Evolutionary conservation across 192 early-diverging fungal genomes (phyloP), one percentile per base, ranked within the genome.

Genomic region (Coemansia sp.): DNA sequence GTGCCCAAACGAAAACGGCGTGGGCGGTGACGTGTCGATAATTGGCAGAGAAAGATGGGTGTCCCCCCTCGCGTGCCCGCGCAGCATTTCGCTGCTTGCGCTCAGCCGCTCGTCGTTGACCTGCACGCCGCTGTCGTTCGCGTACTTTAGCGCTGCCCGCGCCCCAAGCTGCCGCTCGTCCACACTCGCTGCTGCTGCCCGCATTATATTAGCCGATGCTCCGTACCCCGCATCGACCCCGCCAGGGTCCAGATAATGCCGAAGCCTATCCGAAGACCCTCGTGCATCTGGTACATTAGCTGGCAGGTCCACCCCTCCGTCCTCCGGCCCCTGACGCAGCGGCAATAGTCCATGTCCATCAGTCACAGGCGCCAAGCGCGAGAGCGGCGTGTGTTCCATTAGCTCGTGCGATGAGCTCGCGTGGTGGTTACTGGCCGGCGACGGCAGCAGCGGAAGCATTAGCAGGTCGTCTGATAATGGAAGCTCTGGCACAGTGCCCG

Each of bases 81-180:
- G 32, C 32, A 8, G 52, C 52, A 45, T 45, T 3, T 45, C 41
- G 41, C 41, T 45, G 41, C 41, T 45, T 45, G 41, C 41, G 53
- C 53, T 29, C 6, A n/a, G 14, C n/a, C 57, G 62, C 23, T 49
- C 52, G 9, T 54, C 38, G 50, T 67, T 58, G 1, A 81, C 63
- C 23, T 65, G 56, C 14, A 81, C 66, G 12, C 78, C 78, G 63
- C 78, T 81, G 48, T 81, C 73, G 56, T 81, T 68, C 22, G 55
- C 55, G 32, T 37, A 11, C 19, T 56, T 56, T n/a, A 38, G 8
- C 55, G 14, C 12, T 45, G 11, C 14, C 14, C 41, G 41, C 9
- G 15, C 4, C 14, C 15, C 41, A 12, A 12, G 15, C 15, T 45
- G 14, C 14, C 41, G 15, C 41, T 45, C 41, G 15, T 45, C 41